Evolutionary conservation across 108 stramenopile genomes (phyloP).

Genomic region (Epipyxis sp.): DNA sequence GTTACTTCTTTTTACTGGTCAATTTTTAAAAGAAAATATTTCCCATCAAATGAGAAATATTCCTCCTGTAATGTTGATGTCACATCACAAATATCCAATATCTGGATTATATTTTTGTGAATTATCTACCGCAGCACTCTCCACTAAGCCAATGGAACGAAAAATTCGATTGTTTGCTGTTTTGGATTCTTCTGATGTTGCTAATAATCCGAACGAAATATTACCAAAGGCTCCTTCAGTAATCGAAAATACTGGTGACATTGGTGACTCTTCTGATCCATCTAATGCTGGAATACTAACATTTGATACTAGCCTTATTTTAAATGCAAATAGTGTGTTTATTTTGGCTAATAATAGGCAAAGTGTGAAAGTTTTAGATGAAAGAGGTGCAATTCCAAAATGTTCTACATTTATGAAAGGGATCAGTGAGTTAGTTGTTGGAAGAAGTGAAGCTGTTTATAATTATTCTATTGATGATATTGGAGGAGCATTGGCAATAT

Average conservation of each 20-base stretch:
- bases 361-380: neutral
- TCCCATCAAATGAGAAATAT: neutral
- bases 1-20: neutral
- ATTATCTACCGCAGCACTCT: neutral
- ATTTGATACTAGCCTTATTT: neutral
- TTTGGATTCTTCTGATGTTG: neutral
- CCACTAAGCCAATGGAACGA: neutral
- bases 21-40: neutral
- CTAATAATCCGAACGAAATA: neutral
- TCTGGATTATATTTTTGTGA: neutral
- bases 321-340: neutral
- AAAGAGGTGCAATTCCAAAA: neutral
- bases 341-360: neutral
- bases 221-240: too few species aligned
- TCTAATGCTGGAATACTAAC: constrained; percentile 6
- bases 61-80: neutral
- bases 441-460: constrained; percentile 6
- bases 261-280: neutral
- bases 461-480: constrained; percentile 1
- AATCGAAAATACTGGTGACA: neutral
- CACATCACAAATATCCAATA: neutral
- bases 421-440: neutral
- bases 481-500: constrained; percentile 12
- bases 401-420: neutral
- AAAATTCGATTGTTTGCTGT: neutral